Percentiles rank a stretch among this genome's conserved stretches.
Evolutionary conservation across 495 filamentous ascomycete genomes (phyloP).

Genomic region (Stereocaulon alpinum): DNA sequence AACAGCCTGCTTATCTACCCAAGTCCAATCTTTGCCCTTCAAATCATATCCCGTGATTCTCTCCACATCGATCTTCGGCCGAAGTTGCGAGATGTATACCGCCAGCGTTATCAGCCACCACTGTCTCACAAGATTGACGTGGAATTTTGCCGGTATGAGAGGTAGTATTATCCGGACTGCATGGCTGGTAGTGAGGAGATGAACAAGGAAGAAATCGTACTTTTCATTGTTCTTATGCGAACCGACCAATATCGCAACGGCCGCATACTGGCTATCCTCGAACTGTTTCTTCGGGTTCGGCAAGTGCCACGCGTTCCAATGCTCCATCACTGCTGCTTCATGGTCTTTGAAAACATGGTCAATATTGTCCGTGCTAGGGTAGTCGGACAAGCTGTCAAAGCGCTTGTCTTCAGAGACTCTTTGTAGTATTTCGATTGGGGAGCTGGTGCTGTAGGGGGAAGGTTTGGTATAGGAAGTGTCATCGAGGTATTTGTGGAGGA

Average conservation of each 20-base stretch:
- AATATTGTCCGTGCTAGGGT: conserved; percentile 48
- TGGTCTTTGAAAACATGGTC: conserved; percentile 47
- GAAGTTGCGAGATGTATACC: conserved; percentile 63
- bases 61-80: conserved; percentile 56
- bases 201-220: conserved; percentile 81
- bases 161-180: conserved; percentile 80
- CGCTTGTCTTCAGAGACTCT: conserved; percentile 34
- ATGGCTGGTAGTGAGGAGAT: conserved; percentile 74
- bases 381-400: conserved; percentile 41
- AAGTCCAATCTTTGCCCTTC: conserved; percentile 61
- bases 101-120: conserved; percentile 81
- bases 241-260: conserved; percentile 58
- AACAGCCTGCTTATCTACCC: conserved; percentile 57
- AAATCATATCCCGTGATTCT: conserved; percentile 48
- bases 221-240: conserved; percentile 35
- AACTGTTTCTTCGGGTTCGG: conserved; percentile 54
- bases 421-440: conserved; percentile 49
- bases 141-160: conserved; percentile 59
- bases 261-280: conserved; percentile 64
- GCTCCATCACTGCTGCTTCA: conserved; percentile 54
- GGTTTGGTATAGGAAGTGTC: conserved; percentile 36
- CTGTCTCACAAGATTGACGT: conserved; percentile 60
- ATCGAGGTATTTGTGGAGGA: conserved; percentile 63
- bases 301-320: conserved; percentile 72
- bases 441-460: conserved; percentile 32